These are phyloP conservation scores for Fusarium odoratissimum DNA, from an alignment of 2,329 filamentous ascomycete genomes.

Conservation along the genomic window DNA sequence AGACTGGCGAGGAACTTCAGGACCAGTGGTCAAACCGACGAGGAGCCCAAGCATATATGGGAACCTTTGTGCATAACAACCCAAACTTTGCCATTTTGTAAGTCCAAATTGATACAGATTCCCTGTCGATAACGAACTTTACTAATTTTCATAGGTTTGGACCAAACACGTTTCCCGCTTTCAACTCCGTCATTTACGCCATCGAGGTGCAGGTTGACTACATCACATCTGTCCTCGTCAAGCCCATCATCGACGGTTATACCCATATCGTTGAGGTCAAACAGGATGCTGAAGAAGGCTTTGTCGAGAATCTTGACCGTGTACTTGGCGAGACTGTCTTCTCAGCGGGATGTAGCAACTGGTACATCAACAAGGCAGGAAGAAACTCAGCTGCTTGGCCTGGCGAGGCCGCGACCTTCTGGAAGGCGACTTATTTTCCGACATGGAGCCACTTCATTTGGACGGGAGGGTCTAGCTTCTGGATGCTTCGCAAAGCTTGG, in stretches of 20 bases:
- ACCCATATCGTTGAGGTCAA: neutral
- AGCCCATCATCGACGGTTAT: slow-evolving; percentile 13
- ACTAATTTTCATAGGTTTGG: slow-evolving; percentile 3
- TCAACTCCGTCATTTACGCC: slow-evolving; percentile 49
- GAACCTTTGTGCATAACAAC: slow-evolving; percentile 46
- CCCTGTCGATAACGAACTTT: too few relatives aligned
- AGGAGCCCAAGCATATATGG: slow-evolving; percentile 48
- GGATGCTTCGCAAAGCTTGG: neutral
- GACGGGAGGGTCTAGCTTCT: neutral
- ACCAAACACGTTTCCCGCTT: slow-evolving; percentile 35
- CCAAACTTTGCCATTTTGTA: slow-evolving; percentile 49
- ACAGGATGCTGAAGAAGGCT: neutral
- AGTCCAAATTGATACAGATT: neutral
- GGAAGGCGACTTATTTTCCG: neutral
- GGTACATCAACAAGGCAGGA: slow-evolving; percentile 54
- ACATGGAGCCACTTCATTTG: neutral
- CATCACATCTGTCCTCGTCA: slow-evolving; percentile 33
- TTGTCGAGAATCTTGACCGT: too few relatives aligned
- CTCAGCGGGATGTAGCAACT: slow-evolving; percentile 53
- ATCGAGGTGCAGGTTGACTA: slow-evolving; percentile 18
- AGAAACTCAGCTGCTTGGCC: slow-evolving; percentile 45
- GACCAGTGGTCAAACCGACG: neutral
- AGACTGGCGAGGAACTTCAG: neutral
- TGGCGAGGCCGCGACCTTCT: neutral
- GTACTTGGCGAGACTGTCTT: slow-evolving; percentile 50